These are phyloP conservation scores for Macaranga tanarius DNA, from an alignment of 441 rosid genomes.

Conservation along the genomic window DNA sequence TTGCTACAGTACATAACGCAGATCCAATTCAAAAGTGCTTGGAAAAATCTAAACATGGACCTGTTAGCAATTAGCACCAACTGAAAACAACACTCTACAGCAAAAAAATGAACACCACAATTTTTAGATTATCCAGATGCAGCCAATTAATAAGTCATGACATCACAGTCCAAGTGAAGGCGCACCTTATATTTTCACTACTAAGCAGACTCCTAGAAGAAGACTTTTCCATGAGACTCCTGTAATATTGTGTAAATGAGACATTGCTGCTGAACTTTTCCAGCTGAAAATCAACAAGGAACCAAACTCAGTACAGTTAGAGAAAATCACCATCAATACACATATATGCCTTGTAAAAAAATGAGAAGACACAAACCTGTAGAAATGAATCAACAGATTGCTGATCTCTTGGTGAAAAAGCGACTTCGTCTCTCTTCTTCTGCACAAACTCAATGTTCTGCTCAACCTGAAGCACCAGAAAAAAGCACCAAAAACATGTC, in stretches of 20 bases:
- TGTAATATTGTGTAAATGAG: slow-evolving; percentile 70
- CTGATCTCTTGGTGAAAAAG: slow-evolving; percentile 85
- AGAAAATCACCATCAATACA: slow-evolving; percentile 1
- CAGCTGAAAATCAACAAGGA: slow-evolving; percentile 43
- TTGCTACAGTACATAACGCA: not conserved
- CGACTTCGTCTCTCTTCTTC: slow-evolving; percentile 80
- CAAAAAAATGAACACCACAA: not conserved
- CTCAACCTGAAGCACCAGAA: slow-evolving; percentile 56
- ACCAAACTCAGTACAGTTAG: slow-evolving; percentile 9
- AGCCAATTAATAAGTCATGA: not conserved
- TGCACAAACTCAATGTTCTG: slow-evolving; percentile 66
- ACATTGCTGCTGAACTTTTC: slow-evolving; percentile 51
- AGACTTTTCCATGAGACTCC: slow-evolving; percentile 57
- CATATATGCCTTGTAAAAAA: not conserved
- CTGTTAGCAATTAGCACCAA: not conserved
- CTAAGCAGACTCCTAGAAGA: slow-evolving; percentile 39
- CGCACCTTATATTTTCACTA: slow-evolving; percentile 40
- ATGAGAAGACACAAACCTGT: slow-evolving; percentile 40
- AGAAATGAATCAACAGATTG: slow-evolving; percentile 66
- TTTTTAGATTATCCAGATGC: not conserved
- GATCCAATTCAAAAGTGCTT: not conserved
- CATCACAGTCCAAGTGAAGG: not conserved
- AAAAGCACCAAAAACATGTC: not conserved
- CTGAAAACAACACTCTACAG: not conserved
- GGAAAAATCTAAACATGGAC: not conserved